Percentiles rank a stretch among this genome's conserved stretches.
Conservation (phyloP, 805 yeast species). For the Wickerhamiella spandovensis region DNA sequence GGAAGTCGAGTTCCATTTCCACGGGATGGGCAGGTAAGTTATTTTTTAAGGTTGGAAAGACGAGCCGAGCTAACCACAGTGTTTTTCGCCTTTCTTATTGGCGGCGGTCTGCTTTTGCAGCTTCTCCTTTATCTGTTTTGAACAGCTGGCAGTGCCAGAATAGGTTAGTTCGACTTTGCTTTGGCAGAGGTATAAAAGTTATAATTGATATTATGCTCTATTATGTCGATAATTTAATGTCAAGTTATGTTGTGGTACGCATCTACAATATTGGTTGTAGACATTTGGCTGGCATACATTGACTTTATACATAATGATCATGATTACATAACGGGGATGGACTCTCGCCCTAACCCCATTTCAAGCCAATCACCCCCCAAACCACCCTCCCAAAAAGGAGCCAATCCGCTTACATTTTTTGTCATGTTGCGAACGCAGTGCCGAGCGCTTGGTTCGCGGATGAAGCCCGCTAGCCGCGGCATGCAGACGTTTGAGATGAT, state of each 20-base stretch:
- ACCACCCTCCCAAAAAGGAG: neutral
- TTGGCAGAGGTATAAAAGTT: too few species aligned
- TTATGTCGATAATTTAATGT: too few species aligned
- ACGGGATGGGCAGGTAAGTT: neutral
- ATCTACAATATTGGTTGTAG: too few species aligned
- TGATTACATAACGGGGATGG: too few species aligned
- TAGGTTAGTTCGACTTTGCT: too few species aligned
- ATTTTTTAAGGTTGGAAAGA: neutral
- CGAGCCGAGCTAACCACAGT: constrained; percentile 15
- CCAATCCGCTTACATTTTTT: constrained; percentile 1
- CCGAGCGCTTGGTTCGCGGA: neutral
- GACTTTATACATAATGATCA: too few species aligned
- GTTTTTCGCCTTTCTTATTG: constrained; percentile 48
- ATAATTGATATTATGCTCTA: too few species aligned
- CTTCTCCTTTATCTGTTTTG: constrained; percentile 24
- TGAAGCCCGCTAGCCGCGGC: constrained; percentile 10
- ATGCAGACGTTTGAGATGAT: constrained; percentile 27
- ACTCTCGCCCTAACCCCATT: neutral
- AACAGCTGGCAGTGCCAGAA: too few species aligned
- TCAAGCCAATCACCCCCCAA: neutral
- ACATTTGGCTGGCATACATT: too few species aligned
- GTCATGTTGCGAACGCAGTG: constrained; percentile 1
- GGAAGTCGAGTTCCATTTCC: neutral
- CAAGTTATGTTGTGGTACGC: too few species aligned
- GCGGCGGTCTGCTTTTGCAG: constrained; percentile 77